These are phyloP conservation scores for Euphorbia neoarborescens DNA, from an alignment of 441 rosid genomes.

Conservation along the genomic window DNA sequence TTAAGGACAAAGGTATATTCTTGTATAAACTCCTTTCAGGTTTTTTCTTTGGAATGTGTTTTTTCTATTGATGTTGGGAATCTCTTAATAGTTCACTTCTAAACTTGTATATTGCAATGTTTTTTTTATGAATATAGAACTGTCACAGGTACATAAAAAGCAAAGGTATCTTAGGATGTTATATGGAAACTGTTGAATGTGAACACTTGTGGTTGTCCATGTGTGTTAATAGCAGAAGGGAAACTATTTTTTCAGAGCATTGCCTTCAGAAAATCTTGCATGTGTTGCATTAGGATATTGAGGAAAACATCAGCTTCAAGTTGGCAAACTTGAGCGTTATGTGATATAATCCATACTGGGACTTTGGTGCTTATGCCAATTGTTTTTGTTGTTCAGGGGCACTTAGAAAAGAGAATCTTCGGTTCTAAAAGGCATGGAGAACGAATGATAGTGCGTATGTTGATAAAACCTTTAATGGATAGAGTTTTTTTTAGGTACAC, in stretches of 20 bases:
- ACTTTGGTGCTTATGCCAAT: too few species aligned
- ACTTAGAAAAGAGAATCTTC: too few species aligned
- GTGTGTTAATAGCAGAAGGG: constrained; percentile 15
- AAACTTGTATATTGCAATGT: not conserved
- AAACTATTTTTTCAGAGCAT: constrained; percentile 11
- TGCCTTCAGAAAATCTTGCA: not conserved
- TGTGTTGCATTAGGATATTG: constrained; percentile 2
- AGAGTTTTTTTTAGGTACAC: too few species aligned
- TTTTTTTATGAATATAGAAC: not conserved
- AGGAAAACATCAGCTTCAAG: constrained; percentile 11
- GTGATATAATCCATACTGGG: too few species aligned
- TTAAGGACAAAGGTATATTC: constrained; percentile 76
- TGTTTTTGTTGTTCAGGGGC: too few species aligned
- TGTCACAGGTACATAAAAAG: constrained; percentile 6
- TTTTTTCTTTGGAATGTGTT: not conserved
- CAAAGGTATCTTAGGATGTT: constrained; percentile 3
- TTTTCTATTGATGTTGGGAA: not conserved
- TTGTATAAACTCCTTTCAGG: not conserved
- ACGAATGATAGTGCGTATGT: too few species aligned
- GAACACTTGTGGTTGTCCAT: not conserved
- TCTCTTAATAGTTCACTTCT: constrained; percentile 4
- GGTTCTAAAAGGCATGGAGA: too few species aligned
- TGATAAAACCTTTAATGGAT: too few species aligned
- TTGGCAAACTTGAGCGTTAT: too few species aligned
- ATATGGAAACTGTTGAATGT: constrained; percentile 9